Conservation (phyloP, 768 basidiomycete species). For the Pleurotus giganteus region DNA sequence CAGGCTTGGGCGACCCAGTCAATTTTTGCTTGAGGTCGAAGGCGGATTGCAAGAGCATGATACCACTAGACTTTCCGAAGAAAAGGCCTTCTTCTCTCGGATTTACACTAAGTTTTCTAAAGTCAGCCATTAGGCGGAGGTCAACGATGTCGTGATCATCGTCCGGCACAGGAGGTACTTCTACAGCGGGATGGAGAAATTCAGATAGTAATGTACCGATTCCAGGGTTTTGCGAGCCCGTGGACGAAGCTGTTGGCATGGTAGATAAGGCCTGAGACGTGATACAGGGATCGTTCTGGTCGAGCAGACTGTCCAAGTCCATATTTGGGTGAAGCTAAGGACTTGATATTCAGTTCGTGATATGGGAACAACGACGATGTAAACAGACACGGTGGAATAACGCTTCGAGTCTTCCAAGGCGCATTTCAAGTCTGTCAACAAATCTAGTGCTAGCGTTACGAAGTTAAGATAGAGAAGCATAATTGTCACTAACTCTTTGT, state of each 20-base stretch:
- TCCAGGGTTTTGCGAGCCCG: neutral
- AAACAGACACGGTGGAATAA: conserved; percentile 48
- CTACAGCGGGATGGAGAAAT: neutral
- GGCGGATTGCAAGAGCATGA: conserved; percentile 52
- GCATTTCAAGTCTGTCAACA: conserved; percentile 58
- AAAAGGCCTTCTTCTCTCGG: conserved; percentile 37
- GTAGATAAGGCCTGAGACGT: neutral
- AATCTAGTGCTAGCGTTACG: conserved; percentile 49
- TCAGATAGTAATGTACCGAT: neutral
- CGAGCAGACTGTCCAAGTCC: conserved; percentile 40
- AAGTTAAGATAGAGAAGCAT: conserved; percentile 1
- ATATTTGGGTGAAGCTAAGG: conserved; percentile 50
- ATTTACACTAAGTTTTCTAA: conserved; percentile 36
- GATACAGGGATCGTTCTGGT: neutral
- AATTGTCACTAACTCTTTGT: conserved; percentile 46
- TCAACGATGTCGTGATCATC: conserved; percentile 27
- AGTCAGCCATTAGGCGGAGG: conserved; percentile 25
- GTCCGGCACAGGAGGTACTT: conserved; percentile 15
- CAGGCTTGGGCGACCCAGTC: conserved; percentile 29
- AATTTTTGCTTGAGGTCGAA: conserved; percentile 56
- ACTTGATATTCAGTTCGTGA: conserved; percentile 15
- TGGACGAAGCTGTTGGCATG: neutral
- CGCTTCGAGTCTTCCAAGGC: conserved; percentile 63
- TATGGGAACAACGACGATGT: neutral
- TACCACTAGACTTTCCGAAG: conserved; percentile 52